These are phyloP conservation scores for Sporobolus alterniflorus DNA, from an alignment of 202 grass and related monocot species.

Conservation along the genomic window DNA sequence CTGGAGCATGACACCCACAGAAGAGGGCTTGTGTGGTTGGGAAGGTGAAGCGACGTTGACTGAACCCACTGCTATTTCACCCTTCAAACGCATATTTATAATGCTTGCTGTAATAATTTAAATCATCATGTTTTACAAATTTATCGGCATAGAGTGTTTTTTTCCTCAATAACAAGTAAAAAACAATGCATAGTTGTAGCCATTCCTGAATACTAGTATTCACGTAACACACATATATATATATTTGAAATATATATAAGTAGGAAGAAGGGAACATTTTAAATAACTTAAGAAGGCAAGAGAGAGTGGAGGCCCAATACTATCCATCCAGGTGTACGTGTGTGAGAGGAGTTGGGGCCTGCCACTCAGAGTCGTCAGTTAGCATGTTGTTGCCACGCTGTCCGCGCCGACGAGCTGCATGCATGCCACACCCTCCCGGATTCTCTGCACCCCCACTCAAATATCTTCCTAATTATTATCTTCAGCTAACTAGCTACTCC, in stretches of 20 bases:
- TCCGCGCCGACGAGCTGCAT: conserved; percentile 39
- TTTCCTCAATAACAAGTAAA: too few species aligned
- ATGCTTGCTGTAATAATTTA: not conserved
- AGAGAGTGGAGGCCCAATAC: conserved; percentile 1
- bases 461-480: conserved; percentile 7
- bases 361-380: conserved; percentile 18
- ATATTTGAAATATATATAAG: too few species aligned
- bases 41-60: conserved; percentile 45
- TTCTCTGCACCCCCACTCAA: conserved; percentile 15
- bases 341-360: not conserved
- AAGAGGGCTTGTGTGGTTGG: conserved; percentile 42
- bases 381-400: conserved; percentile 42
- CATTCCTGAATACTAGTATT: too few species aligned
- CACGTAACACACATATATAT: too few species aligned
- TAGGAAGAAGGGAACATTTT: not conserved
- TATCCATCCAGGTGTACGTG: not conserved
- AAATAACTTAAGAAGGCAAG: not conserved
- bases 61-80: not conserved
- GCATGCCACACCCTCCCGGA: conserved; percentile 12
- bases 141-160: not conserved
- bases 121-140: not conserved
- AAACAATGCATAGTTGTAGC: not conserved
- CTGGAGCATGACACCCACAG: too few species aligned
- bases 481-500: too few species aligned
- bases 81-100: not conserved